phyloP scores from a whole-genome alignment of 179 eudicot species.

The Silene coronaria region DNA sequence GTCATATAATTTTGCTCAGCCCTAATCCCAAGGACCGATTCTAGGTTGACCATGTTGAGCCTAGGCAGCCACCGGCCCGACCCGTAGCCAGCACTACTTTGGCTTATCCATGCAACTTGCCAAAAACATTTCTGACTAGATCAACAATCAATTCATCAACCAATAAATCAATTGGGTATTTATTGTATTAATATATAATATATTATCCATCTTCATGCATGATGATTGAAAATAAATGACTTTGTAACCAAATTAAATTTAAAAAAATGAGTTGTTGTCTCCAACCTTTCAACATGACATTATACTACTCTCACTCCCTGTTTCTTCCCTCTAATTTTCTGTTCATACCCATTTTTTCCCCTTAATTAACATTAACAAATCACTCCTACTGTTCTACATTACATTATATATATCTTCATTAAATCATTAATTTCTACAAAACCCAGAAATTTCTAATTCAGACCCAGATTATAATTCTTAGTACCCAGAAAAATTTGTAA shows the following conservation, averaged over 20 bases:
- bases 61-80: no score
- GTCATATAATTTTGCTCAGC: no score
- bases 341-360: neutral
- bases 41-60: no score
- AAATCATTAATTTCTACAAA: neutral
- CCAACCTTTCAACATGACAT: neutral
- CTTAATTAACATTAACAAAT: constrained; percentile 9
- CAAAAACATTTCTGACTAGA: neutral
- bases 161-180: neutral
- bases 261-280: neutral
- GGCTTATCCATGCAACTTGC: neutral
- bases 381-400: neutral
- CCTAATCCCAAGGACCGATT: no score
- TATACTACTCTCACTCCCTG: neutral
- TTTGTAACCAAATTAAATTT: neutral
- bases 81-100: no score
- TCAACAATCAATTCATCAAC: neutral
- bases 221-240: neutral
- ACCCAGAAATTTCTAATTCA: neutral
- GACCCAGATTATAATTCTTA: neutral
- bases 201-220: neutral
- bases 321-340: neutral
- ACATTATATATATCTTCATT: neutral
- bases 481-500: neutral
- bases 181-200: no score